Evolutionary conservation across 2,329 filamentous ascomycete genomes (phyloP).

Genomic region (Gnomoniopsis sp.): DNA sequence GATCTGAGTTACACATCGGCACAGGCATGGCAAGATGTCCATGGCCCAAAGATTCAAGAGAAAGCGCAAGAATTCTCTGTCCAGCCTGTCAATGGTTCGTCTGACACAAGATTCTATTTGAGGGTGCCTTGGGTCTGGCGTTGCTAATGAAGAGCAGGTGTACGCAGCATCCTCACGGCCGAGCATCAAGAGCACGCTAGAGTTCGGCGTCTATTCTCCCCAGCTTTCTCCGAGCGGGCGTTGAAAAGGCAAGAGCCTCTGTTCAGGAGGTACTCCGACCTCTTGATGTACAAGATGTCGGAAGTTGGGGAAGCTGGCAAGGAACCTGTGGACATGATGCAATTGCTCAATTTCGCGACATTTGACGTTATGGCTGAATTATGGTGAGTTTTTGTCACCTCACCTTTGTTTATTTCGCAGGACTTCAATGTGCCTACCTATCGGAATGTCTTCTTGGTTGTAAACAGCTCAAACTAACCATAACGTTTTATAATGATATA

Average conservation of each 20-base stretch:
- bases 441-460: too few species aligned
- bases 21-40: conserved; percentile 22
- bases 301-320: conserved; percentile 22
- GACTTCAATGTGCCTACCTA: too few species aligned
- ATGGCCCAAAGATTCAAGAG: conserved; percentile 16
- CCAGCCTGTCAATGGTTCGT: conserved; percentile 20
- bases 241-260: conserved; percentile 21
- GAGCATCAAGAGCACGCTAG: conserved; percentile 19
- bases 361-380: conserved; percentile 24
- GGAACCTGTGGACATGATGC: conserved; percentile 20
- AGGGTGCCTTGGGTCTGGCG: too few species aligned
- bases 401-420: too few species aligned
- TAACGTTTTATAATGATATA: too few species aligned
- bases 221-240: conserved; percentile 22
- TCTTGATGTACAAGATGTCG: conserved; percentile 34
- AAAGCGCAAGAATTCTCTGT: conserved; percentile 20
- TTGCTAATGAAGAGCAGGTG: conserved; percentile 1
- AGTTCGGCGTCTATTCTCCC: conserved; percentile 20
- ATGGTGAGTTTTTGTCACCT: not conserved
- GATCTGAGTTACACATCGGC: conserved; percentile 8
- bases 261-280: conserved; percentile 33
- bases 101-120: not conserved
- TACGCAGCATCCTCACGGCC: conserved; percentile 20
- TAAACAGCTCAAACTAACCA: too few species aligned
- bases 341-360: conserved; percentile 21